Percentiles rank a stretch among this genome's conserved stretches.
Evolutionary conservation across 2,329 filamentous ascomycete species (phyloP).

Genomic region (Aspergillus pseudoglaucus): DNA sequence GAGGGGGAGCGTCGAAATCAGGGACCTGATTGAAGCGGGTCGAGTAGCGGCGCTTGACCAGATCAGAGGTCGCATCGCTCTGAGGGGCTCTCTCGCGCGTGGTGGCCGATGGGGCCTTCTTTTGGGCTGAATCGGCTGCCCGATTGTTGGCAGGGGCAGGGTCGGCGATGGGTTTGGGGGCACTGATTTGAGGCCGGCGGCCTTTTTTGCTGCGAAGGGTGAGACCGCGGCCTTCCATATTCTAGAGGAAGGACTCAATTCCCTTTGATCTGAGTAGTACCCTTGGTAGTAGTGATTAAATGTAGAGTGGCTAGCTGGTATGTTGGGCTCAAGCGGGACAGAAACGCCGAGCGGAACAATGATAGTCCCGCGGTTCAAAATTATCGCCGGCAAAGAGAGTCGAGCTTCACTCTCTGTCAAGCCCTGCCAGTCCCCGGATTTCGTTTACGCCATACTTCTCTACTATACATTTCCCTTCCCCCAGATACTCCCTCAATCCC

Average conservation of each 20-base stretch:
- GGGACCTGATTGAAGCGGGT: constrained; percentile 79
- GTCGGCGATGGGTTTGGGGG: constrained; percentile 49
- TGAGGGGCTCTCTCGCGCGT: constrained; percentile 38
- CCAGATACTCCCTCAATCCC: neutral
- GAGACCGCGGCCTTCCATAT: constrained; percentile 51
- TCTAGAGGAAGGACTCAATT: constrained; percentile 3
- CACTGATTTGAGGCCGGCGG: constrained; percentile 53
- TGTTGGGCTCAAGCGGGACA: constrained; percentile 18
- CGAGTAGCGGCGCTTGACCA: constrained; percentile 92
- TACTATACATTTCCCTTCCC: neutral
- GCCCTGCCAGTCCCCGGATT: neutral
- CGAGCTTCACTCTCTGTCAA: constrained; percentile 5
- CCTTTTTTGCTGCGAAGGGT: constrained; percentile 58
- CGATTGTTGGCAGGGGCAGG: constrained; percentile 32
- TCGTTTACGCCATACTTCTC: constrained; percentile 3
- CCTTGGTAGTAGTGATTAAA: no score
- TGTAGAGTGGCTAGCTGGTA: neutral
- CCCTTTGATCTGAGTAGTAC: no score
- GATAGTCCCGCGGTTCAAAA: constrained; percentile 29
- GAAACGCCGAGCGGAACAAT: constrained; percentile 33
- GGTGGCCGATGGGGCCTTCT: constrained; percentile 20
- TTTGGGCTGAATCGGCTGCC: constrained; percentile 27
- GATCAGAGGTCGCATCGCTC: constrained; percentile 59
- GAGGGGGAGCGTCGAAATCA: constrained; percentile 60
- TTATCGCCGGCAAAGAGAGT: constrained; percentile 15